Conservation (phyloP, 305 asterid species). For the Fraxinus albicans region DNA sequence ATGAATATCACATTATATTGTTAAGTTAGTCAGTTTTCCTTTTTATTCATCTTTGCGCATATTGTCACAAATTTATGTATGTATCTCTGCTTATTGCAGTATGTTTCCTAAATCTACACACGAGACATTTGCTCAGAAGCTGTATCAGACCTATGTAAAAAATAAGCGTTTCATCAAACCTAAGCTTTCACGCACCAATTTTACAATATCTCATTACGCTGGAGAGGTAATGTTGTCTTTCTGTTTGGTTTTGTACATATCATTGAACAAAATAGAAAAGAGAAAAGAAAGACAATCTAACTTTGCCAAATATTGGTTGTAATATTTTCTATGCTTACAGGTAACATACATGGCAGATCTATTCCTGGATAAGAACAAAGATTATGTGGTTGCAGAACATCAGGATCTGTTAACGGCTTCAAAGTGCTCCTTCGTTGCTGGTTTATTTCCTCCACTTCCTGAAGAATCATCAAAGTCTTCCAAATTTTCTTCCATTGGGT, state of each 20-base stretch:
- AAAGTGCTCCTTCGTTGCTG: conserved; percentile 79
- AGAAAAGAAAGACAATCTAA: conserved; percentile 6
- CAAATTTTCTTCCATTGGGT: conserved; percentile 97
- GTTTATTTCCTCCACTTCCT: conserved; percentile 93
- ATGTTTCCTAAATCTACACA: conserved; percentile 99
- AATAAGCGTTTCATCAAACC: conserved; percentile 98
- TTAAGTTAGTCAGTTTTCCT: not conserved
- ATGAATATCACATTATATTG: conserved; percentile 19
- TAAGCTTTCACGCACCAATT: conserved; percentile 96
- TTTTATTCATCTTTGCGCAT: conserved; percentile 10
- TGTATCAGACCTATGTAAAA: conserved; percentile 92
- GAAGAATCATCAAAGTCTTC: conserved; percentile 96
- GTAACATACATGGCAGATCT: conserved; percentile 92
- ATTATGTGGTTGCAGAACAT: conserved; percentile 99
- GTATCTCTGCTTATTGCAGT: conserved; percentile 52
- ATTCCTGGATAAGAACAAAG: conserved; percentile 98
- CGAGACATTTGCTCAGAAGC: conserved; percentile 99
- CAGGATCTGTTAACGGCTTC: conserved; percentile 94
- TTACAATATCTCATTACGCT: conserved; percentile 95
- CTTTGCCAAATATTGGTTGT: conserved; percentile 12
- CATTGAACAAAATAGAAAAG: not conserved
- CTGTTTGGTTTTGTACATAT: not conserved
- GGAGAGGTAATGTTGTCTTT: conserved; percentile 74
- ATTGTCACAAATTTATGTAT: conserved; percentile 15
- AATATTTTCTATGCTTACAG: conserved; percentile 44